A percentile compares a stretch with the other conserved stretches of the same genome.
phyloP scores from a whole-genome alignment of 2,329 filamentous ascomycete species.

The Exophiala sp. region DNA sequence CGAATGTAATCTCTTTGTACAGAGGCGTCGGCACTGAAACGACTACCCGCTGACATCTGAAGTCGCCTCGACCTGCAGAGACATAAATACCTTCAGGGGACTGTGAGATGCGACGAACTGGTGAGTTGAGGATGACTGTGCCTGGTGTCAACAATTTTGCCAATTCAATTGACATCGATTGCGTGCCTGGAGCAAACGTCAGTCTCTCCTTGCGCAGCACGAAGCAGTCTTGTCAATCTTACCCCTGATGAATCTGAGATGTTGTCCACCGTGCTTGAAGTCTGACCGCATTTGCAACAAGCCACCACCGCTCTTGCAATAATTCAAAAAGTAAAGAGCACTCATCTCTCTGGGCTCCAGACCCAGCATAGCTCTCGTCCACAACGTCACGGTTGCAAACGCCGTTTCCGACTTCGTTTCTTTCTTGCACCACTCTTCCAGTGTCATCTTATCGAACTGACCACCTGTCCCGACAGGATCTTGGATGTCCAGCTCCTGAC shows the following conservation, averaged over 20 bases:
- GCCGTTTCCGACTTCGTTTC: slow-evolving; percentile 32
- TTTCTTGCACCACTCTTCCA: slow-evolving; percentile 38
- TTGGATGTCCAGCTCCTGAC: slow-evolving; percentile 34
- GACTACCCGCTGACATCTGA: slow-evolving; percentile 47
- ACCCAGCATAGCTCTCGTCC: slow-evolving; percentile 52
- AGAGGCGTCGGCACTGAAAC: slow-evolving; percentile 48
- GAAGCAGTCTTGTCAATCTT: not conserved
- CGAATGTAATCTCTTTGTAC: slow-evolving; percentile 46
- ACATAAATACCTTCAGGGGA: slow-evolving; percentile 22
- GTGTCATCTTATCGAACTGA: slow-evolving; percentile 37
- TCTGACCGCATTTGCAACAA: slow-evolving; percentile 54
- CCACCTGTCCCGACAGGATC: slow-evolving; percentile 18
- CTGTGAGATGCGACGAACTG: slow-evolving; percentile 35
- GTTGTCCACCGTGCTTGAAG: slow-evolving; percentile 51
- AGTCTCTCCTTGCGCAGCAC: not conserved
- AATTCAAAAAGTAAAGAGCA: slow-evolving; percentile 55
- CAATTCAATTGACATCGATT: slow-evolving; percentile 40
- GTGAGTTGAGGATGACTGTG: slow-evolving; percentile 29
- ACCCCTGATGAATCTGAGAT: slow-evolving; percentile 39
- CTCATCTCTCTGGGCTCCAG: slow-evolving; percentile 49
- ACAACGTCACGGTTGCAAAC: slow-evolving; percentile 41
- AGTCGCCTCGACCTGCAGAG: slow-evolving; percentile 20
- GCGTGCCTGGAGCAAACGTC: slow-evolving; percentile 38
- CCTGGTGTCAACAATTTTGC: slow-evolving; percentile 34
- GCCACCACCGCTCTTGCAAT: slow-evolving; percentile 53